Percentiles rank a stretch among this genome's conserved stretches.
Evolutionary conservation across 805 yeast species (phyloP).

Genomic region (Ascoidea asiatica): DNA sequence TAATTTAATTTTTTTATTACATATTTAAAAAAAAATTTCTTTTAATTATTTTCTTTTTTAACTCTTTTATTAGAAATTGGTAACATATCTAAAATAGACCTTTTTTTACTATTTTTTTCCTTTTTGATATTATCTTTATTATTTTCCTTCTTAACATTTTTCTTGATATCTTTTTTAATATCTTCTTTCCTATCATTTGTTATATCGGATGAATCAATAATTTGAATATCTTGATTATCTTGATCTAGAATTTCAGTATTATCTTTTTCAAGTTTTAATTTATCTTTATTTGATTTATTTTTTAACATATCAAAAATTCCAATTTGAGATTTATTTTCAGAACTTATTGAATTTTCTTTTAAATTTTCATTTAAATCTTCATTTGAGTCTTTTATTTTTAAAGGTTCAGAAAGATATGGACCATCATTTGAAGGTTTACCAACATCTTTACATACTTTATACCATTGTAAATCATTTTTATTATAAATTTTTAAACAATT

Average conservation of each 20-base stretch:
- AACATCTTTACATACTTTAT: constrained; percentile 45
- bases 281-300: no score
- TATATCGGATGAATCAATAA: no score
- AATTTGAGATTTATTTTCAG: no score
- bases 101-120: not conserved
- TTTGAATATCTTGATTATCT: no score
- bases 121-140: not conserved
- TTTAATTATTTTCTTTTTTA: not conserved
- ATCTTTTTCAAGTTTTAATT: no score
- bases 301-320: no score
- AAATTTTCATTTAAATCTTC: no score
- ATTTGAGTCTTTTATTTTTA: constrained; percentile 5
- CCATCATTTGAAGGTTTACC: constrained; percentile 44
- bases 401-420: constrained; percentile 18
- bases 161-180: not conserved
- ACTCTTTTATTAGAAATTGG: not conserved
- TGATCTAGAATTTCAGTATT: no score
- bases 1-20: no score
- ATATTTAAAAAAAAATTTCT: no score
- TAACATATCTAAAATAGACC: constrained; percentile 1
- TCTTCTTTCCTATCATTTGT: not conserved
- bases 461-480: constrained; percentile 29
- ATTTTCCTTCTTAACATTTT: not conserved
- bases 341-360: no score
- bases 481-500: constrained; percentile 26